Evolutionary conservation across 208 protist genomes (phyloP), one percentile per base, ranked within the genome.

Genomic region (Leishmania arabica): DNA sequence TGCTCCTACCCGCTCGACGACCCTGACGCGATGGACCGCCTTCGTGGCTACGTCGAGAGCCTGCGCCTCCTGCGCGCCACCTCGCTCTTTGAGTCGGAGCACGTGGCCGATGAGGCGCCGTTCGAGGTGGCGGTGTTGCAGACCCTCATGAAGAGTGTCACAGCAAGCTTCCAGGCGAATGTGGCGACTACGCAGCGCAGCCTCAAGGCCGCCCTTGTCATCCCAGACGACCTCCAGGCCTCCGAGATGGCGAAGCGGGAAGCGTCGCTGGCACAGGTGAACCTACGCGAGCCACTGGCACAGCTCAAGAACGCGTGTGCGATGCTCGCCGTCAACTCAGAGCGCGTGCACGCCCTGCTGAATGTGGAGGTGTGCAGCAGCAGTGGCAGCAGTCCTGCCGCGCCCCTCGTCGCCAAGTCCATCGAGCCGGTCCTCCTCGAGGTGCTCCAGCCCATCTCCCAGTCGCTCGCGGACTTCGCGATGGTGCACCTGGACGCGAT

Each of bases 231-330:
- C 80, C 85, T 93, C 75, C 60, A 58, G 19, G 64, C 66, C 24
- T 87, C 89, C 42, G 89, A 91, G 24, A 76, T 84, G 40, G 70
- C 74, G 37, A 70, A 80, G 69, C 86, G 86, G 40, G 65, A 75
- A 56, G 81, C 86, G 31, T 79, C 86, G 40, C 69, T 95, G 60
- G 77, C 82, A 17, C 60, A 90, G 65, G 78, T 78, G 15, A 86
- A 88, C 80, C 74, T 97, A 53, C 86, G 88, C 1, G 91, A 96
- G 87, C 84, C 88, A 27, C 84, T 96, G 37, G 94, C 90, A 34
- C 89, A 95, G 85, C 85, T 96, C 47, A 97, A 97, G 80, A 94
- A 91, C 79, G 80, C 87, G 27, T 96, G 92, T 62, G 92, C 94
- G 31, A 79, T 97, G 75, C 89, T 97, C 54, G 82, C 88, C 40